Percentiles rank a stretch among this genome's conserved stretches.
phyloP scores from a whole-genome alignment of 371 early-diverging fungal species.

The Blakeslea trispora region DNA sequence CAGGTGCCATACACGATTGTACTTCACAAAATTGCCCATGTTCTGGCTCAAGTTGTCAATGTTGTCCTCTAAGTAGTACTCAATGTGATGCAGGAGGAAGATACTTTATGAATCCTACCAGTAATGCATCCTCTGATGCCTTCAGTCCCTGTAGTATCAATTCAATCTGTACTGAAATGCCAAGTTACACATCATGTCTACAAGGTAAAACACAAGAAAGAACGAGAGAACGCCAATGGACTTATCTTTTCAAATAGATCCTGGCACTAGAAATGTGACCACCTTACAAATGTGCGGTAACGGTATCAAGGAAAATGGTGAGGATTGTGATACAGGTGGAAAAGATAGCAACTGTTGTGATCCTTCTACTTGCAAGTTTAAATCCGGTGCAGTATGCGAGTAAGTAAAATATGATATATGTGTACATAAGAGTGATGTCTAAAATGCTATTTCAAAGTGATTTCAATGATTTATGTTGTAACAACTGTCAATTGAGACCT shows the following conservation, averaged over 20 bases:
- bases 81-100: slow-evolving; percentile 81
- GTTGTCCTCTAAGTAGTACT: slow-evolving; percentile 73
- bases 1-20: slow-evolving; percentile 76
- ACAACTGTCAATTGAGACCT: slow-evolving; percentile 70
- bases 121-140: slow-evolving; percentile 65
- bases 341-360: slow-evolving; percentile 80
- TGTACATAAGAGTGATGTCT: too few species aligned
- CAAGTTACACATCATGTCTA: slow-evolving; percentile 57
- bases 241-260: slow-evolving; percentile 47
- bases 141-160: slow-evolving; percentile 85
- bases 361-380: slow-evolving; percentile 79
- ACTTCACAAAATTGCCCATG: slow-evolving; percentile 61
- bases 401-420: slow-evolving; percentile 29
- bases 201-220: slow-evolving; percentile 35
- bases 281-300: slow-evolving; percentile 88
- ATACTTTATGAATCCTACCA: slow-evolving; percentile 89
- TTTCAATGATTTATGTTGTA: slow-evolving; percentile 84
- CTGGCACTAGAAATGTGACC: slow-evolving; percentile 50
- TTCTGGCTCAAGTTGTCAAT: slow-evolving; percentile 51
- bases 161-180: slow-evolving; percentile 66
- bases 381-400: slow-evolving; percentile 76
- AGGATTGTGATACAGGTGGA: slow-evolving; percentile 94
- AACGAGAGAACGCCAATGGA: too few species aligned
- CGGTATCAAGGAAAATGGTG: slow-evolving; percentile 87
- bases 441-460: slow-evolving; percentile 57